Conservation (phyloP, 306 rosid species). For the Cucurbita argyrosperma region DNA sequence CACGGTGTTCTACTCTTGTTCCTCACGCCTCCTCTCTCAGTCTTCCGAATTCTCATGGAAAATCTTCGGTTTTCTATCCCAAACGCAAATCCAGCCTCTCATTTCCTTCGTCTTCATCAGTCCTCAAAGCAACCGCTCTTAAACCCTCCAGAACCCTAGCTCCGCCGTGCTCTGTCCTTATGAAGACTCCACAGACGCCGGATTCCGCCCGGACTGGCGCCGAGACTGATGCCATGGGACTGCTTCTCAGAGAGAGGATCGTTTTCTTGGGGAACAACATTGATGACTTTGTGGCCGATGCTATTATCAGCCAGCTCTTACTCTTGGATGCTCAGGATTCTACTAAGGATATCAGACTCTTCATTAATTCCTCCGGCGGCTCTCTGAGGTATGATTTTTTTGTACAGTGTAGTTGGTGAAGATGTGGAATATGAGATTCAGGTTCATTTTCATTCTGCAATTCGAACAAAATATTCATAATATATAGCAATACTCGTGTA, state of each 20-base stretch:
- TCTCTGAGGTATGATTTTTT: slow-evolving; percentile 53
- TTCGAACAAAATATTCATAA: not conserved
- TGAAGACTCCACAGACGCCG: slow-evolving; percentile 46
- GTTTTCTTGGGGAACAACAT: slow-evolving; percentile 69
- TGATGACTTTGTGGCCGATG: slow-evolving; percentile 86
- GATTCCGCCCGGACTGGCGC: slow-evolving; percentile 48
- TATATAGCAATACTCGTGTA: not conserved
- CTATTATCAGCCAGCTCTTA: slow-evolving; percentile 68
- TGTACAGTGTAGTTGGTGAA: too few species aligned
- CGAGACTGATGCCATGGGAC: slow-evolving; percentile 69
- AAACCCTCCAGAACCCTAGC: slow-evolving; percentile 15
- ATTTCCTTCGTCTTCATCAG: slow-evolving; percentile 2
- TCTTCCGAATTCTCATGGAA: not conserved
- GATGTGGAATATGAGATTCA: too few species aligned
- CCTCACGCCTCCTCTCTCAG: slow-evolving; percentile 2
- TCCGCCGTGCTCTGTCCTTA: slow-evolving; percentile 15
- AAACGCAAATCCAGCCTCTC: slow-evolving; percentile 14
- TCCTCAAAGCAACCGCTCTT: slow-evolving; percentile 5
- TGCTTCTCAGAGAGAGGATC: slow-evolving; percentile 78
- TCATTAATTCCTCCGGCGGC: slow-evolving; percentile 77
- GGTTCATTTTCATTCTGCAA: not conserved
- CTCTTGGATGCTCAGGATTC: slow-evolving; percentile 79
- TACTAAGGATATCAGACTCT: slow-evolving; percentile 72
- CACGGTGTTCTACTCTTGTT: slow-evolving; percentile 8
- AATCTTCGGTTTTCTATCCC: slow-evolving; percentile 13